Evolutionary conservation across 257 asterid species (phyloP).

Genomic region (Salvia splendens): DNA sequence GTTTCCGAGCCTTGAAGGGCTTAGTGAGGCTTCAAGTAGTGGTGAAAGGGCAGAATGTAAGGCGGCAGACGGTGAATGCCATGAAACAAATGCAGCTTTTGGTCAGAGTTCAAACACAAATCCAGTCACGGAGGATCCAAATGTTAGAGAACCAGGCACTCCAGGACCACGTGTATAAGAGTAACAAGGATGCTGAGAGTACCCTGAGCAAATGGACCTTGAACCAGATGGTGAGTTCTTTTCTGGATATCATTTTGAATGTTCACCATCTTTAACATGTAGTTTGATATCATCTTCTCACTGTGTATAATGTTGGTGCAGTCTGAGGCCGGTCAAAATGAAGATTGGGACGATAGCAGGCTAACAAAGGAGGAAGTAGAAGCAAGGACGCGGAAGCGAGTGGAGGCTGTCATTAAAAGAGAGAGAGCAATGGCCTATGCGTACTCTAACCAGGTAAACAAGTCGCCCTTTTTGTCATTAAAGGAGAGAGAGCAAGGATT

Average conservation of each 20-base stretch:
- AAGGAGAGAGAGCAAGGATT: no score
- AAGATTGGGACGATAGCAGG: constrained; percentile 83
- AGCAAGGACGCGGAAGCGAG: constrained; percentile 60
- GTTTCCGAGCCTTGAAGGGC: constrained; percentile 84
- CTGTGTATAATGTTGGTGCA: constrained; percentile 29
- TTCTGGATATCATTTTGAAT: background rate
- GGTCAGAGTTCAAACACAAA: constrained; percentile 85
- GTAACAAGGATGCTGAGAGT: constrained; percentile 70
- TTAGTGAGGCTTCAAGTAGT: constrained; percentile 96
- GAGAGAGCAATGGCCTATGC: constrained; percentile 97
- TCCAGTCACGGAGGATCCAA: constrained; percentile 88
- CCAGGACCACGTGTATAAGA: constrained; percentile 49
- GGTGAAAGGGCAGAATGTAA: constrained; percentile 77
- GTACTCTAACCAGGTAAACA: constrained; percentile 74
- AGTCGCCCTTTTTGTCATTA: background rate
- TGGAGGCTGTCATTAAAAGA: constrained; percentile 87
- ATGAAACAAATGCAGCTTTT: constrained; percentile 97
- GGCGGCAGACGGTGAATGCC: constrained; percentile 79
- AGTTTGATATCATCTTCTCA: constrained; percentile 14
- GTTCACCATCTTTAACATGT: background rate
- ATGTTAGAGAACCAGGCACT: constrained; percentile 73
- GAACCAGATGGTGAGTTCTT: constrained; percentile 51
- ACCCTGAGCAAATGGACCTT: constrained; percentile 74
- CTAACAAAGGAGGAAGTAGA: constrained; percentile 83
- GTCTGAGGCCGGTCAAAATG: constrained; percentile 64